Percentiles rank a stretch among this genome's conserved stretches.
These are phyloP conservation scores for Ceratopteris richardii DNA, from an alignment of 75 land plant genomes.

Conservation along the genomic window DNA sequence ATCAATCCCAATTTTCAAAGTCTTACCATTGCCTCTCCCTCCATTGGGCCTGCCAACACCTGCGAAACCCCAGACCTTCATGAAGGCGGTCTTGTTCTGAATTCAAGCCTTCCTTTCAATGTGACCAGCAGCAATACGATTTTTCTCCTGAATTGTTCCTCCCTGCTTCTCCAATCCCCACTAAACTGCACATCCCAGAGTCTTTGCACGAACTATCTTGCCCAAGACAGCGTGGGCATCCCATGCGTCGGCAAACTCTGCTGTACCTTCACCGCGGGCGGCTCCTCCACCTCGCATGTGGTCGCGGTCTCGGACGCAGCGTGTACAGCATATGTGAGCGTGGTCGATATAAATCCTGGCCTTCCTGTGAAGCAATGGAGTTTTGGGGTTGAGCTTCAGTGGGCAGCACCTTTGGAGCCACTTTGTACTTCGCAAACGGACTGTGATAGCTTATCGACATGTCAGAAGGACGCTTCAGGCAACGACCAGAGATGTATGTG, in stretches of 20 bases:
- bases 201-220: constrained; percentile 9
- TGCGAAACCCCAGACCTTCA: constrained; percentile 33
- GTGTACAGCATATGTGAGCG: constrained; percentile 16
- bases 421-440: constrained; percentile 8
- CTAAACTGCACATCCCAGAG: constrained; percentile 41
- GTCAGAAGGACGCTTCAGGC: no score
- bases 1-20: constrained; percentile 23
- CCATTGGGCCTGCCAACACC: constrained; percentile 13
- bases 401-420: constrained; percentile 42
- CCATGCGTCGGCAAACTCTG: constrained; percentile 23
- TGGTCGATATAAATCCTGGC: no score
- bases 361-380: neutral
- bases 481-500: no score
- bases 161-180: constrained; percentile 27
- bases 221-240: constrained; percentile 3
- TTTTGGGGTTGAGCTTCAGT: constrained; percentile 45
- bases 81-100: constrained; percentile 1
- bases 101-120: constrained; percentile 42
- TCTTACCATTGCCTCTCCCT: constrained; percentile 27
- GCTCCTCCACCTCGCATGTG: constrained; percentile 31
- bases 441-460: no score
- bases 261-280: constrained; percentile 46
- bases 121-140: constrained; percentile 52
- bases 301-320: constrained; percentile 10
- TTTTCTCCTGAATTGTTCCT: constrained; percentile 42